Conservation (phyloP, 192 early-diverging fungal genomes). For the Coemansia aciculifera region DNA sequence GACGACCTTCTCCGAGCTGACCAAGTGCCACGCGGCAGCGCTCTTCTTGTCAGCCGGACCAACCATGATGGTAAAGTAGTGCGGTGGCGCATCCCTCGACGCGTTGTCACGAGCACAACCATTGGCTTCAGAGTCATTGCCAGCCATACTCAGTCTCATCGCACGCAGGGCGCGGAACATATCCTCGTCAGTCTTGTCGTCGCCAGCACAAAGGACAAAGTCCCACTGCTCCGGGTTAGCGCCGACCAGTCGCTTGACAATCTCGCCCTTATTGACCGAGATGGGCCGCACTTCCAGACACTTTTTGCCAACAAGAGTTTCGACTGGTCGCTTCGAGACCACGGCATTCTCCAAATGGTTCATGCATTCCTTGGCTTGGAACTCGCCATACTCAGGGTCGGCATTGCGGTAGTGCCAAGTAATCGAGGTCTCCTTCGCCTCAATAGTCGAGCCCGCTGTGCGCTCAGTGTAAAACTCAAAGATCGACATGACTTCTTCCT, state of each 20-base stretch:
- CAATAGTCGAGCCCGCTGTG: slow-evolving; percentile 91
- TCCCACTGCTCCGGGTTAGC: slow-evolving; percentile 65
- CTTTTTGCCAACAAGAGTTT: slow-evolving; percentile 95
- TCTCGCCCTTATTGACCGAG: slow-evolving; percentile 95
- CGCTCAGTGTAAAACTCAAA: slow-evolving; percentile 95
- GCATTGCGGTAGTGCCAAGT: slow-evolving; percentile 97
- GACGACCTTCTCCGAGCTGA: slow-evolving; percentile 38
- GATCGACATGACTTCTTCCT: slow-evolving; percentile 87
- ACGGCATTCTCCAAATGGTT: slow-evolving; percentile 92
- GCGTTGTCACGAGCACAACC: background rate
- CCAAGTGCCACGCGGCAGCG: slow-evolving; percentile 81
- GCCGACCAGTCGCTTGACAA: slow-evolving; percentile 81
- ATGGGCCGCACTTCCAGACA: slow-evolving; percentile 94
- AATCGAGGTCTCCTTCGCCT: slow-evolving; percentile 88
- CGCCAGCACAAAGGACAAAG: slow-evolving; percentile 95
- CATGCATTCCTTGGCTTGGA: slow-evolving; percentile 97
- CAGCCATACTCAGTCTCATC: slow-evolving; percentile 21
- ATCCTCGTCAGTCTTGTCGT: slow-evolving; percentile 97
- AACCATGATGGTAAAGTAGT: slow-evolving; percentile 77
- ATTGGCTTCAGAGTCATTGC: slow-evolving; percentile 3
- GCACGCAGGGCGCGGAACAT: slow-evolving; percentile 81
- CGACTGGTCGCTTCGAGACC: slow-evolving; percentile 90
- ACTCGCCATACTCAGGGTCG: slow-evolving; percentile 91
- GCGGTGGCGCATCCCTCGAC: slow-evolving; percentile 22
- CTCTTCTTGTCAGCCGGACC: slow-evolving; percentile 88